Evolutionary conservation across 2,329 filamentous ascomycete genomes (phyloP).

Genomic region (Fusarium lateritium): DNA sequence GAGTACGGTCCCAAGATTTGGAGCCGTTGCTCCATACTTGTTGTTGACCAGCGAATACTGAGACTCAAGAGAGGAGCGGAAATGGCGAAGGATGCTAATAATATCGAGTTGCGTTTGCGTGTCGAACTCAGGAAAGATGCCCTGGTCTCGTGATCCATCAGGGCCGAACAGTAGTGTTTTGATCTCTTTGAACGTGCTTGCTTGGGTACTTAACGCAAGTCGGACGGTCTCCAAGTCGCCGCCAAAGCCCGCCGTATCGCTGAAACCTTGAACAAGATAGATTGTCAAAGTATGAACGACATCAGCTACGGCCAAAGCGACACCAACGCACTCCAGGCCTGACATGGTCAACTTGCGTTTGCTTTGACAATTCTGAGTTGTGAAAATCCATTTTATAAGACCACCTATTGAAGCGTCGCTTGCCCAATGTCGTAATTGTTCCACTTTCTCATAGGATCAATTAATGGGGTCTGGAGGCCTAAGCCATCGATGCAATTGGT

Average conservation of each 20-base stretch:
- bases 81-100: neutral
- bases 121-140: neutral
- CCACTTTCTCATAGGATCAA: too few species aligned
- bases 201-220: neutral
- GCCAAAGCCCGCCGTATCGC: neutral
- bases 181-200: neutral
- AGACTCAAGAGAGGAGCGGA: neutral
- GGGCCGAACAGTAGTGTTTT: neutral
- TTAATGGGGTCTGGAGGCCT: too few species aligned
- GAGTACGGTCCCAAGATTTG: neutral
- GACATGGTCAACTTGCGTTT: neutral
- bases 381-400: neutral
- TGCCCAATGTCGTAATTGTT: too few species aligned
- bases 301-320: neutral
- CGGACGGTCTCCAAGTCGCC: neutral
- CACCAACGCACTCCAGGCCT: neutral
- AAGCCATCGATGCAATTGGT: neutral
- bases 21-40: neutral
- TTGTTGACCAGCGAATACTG: neutral
- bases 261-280: neutral
- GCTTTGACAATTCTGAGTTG: neutral
- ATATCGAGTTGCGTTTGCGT: neutral
- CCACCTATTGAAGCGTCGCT: too few species aligned
- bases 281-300: neutral
- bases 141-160: neutral